Evolutionary conservation across 805 yeast species (phyloP), one percentile per base, ranked within the genome.

Genomic region (Ogataea nonfermentans): DNA sequence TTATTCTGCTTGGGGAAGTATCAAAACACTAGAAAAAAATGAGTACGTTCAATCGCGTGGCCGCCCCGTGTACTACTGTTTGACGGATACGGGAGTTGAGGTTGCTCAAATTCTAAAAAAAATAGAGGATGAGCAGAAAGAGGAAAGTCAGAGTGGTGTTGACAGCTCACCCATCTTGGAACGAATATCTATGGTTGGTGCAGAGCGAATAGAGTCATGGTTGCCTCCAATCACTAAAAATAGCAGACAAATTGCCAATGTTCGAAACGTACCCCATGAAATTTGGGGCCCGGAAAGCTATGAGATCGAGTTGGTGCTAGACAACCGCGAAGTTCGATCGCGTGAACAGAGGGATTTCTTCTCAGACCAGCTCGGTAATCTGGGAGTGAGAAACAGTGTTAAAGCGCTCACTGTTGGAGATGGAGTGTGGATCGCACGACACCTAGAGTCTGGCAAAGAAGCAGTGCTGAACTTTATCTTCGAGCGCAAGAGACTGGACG

Each of bases 401-500:
- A 60, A 76, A 33, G 67, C 85, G 1, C 66, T 93, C 20, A 65
- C 93, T 0, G 76, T 90, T 2, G 98, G 99, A 5, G 99, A 93
- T 65, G 82, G 83, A 1, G 47, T 84, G 8, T 93, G 98, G 99
- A 70, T 89, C 3, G 99, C 96, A 0, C 72, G 73, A 40, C 74
- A 88, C 53, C 74, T 66, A 37, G 50, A 44, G 0, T 74, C 85
- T 0, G 71, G 74, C 1, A 72, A 73, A 37, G 81, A 81, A 39
- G 87, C 81, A 4, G 82, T 86, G 1, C 62, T 93, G 12, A 84
- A 91, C 57, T 81, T 78, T 46, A 83, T 93, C n/a, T 73, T 91
- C 32, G 99, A 93, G 65, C 70, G 99, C 26, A 93, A 93, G 62
- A 67, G 96, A 40, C 62, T 90, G 30, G 95, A 87, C 56, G 99